Evolutionary conservation across 495 filamentous ascomycete genomes (phyloP).

Genomic region (Neurospora tetraspora): DNA sequence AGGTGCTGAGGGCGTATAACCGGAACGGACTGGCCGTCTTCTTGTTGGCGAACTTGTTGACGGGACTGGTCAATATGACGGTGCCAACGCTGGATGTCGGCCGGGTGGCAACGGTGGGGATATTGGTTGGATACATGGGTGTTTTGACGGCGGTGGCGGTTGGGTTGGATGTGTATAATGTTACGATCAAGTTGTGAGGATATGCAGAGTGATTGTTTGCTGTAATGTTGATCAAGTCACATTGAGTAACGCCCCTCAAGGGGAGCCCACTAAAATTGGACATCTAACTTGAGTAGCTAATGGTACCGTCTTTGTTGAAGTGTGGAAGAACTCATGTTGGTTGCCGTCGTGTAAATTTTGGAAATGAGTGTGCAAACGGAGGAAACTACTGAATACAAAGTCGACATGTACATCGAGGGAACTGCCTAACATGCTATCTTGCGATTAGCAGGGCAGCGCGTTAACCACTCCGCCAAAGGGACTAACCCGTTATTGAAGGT

Average conservation of each 20-base stretch:
- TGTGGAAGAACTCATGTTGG: background rate
- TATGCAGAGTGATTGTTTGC: background rate
- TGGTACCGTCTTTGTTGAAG: background rate
- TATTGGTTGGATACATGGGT: constrained; percentile 62
- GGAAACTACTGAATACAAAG: background rate
- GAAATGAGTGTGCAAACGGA: background rate
- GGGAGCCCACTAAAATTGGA: background rate
- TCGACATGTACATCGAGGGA: background rate
- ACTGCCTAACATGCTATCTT: background rate
- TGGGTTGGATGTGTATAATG: constrained; percentile 55
- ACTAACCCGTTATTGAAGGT: background rate
- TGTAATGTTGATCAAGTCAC: background rate
- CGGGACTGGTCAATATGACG: constrained; percentile 79
- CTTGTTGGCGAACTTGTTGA: constrained; percentile 78
- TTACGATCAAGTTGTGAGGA: constrained; percentile 63
- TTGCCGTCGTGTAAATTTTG: background rate
- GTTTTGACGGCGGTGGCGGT: constrained; percentile 59
- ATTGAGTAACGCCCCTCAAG: background rate
- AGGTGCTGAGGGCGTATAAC: constrained; percentile 73
- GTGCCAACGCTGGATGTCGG: constrained; percentile 67
- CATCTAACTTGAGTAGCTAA: background rate
- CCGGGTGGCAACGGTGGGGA: constrained; percentile 52
- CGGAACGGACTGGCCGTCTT: constrained; percentile 82
- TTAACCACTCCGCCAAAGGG: background rate
- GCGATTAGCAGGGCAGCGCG: background rate